A percentile compares a stretch with the other conserved stretches of the same genome.
Conservation (phyloP, 768 basidiomycete species). For the Russula dissimulans region DNA sequence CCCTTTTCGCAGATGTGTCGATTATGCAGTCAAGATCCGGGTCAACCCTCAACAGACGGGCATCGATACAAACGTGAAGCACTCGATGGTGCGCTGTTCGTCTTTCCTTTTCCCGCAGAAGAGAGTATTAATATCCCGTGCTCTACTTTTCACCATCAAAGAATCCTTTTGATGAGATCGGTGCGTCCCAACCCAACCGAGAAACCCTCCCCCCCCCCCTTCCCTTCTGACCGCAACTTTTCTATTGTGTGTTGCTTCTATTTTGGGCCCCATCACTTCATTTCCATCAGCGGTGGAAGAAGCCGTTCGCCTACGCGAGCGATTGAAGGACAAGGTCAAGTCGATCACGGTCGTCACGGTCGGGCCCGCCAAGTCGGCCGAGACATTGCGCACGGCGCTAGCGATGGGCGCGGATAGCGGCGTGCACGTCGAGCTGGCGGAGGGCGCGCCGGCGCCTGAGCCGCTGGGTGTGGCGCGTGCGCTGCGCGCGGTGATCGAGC, state of each 20-base stretch:
- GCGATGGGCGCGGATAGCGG: slow-evolving; percentile 96
- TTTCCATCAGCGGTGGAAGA: slow-evolving; percentile 80
- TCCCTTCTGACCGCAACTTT: neutral
- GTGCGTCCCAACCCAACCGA: slow-evolving; percentile 33
- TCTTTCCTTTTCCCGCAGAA: neutral
- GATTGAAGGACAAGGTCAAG: slow-evolving; percentile 63
- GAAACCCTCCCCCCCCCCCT: too few relatives aligned
- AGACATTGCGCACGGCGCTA: slow-evolving; percentile 90
- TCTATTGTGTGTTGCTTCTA: neutral
- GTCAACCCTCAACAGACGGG: slow-evolving; percentile 93
- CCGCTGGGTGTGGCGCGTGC: slow-evolving; percentile 88
- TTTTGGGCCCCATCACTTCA: neutral
- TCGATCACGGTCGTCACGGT: slow-evolving; percentile 92
- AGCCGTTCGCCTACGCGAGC: slow-evolving; percentile 88
- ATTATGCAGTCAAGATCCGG: slow-evolving; percentile 98
- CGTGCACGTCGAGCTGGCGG: slow-evolving; percentile 82
- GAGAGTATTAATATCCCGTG: neutral
- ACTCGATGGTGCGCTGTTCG: slow-evolving; percentile 75
- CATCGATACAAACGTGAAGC: slow-evolving; percentile 95
- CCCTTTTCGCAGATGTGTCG: slow-evolving; percentile 59
- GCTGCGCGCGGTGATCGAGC: slow-evolving; percentile 64
- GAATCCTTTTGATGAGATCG: slow-evolving; percentile 99
- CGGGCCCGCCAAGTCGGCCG: slow-evolving; percentile 81
- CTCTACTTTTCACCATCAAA: slow-evolving; percentile 25
- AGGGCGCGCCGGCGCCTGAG: slow-evolving; percentile 65